Base-by-base conservation (phyloP, 2,329 filamentous ascomycete genomes). In the Aspergillus unguis region DNA sequence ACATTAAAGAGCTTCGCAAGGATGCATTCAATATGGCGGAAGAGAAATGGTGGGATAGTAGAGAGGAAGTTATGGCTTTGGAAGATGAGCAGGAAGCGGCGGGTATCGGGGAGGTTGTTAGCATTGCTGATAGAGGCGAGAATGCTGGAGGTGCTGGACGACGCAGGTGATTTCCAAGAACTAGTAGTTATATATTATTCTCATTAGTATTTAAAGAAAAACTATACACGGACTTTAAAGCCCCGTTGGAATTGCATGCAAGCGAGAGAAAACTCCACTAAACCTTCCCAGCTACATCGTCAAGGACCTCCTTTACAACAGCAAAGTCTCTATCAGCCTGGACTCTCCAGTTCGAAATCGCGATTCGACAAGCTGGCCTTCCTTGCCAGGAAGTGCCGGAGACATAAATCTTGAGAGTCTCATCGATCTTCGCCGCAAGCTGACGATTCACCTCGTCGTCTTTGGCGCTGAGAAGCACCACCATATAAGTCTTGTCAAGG, bases 1-100 rank as follows among this genome's bases (percentile, higher is more conserved):
- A 84, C 0, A 77, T 95, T 65, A 99, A 99, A 77, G 94, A 97
- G 76, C 85, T 97, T 64, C 91, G 95, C 71, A 87, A 92, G 64
- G 85, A 85, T 68, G 94, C 91, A 1, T 99, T 96, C 69, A 87
- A 90, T 66, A 80, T 90, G 58, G 92, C 92, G 37, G 94, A 99
- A 72, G 88, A 92, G 75, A 96, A 95, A 71, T 99, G 94, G 94
- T 99, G 94, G 94, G 94, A 96, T 77, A 91, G 87, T 68, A 83
- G 94, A 63, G 94, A 99, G 75, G 92, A 97, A 75, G 88, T 99
- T 60, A 87, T 86, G 49, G 87, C 85, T 5, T 73, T 97, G 65
- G 94, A 99, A 73, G 92, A 96, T 72, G 92, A 96, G 75, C 91
- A 97, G 76, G 92, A 96, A 72, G 92, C 88, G 44, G 90, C 91